Evolutionary conservation across 2,329 filamentous ascomycete species (phyloP).

Genomic region (Aspergillus phoenicis): DNA sequence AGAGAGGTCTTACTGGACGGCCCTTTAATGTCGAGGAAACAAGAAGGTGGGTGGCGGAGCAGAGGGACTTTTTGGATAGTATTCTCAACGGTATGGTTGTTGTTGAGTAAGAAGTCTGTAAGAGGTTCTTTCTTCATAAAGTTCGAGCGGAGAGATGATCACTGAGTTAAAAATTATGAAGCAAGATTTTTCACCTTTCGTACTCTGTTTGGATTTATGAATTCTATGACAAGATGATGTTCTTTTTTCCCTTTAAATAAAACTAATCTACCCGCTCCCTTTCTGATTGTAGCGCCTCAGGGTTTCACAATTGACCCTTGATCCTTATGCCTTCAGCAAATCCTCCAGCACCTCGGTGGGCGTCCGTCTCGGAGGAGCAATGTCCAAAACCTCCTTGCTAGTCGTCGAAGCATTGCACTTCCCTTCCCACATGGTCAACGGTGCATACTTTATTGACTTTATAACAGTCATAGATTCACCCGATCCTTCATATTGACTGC

Average conservation of each 20-base stretch:
- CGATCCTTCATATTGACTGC: constrained; percentile 10
- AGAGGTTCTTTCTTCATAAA: no score
- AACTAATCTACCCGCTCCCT: no score
- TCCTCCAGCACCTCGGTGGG: constrained; percentile 26
- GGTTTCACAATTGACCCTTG: no score
- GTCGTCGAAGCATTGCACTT: constrained; percentile 29
- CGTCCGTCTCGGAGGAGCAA: constrained; percentile 34
- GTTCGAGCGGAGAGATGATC: no score
- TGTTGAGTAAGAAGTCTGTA: neutral
- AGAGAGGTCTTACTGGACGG: constrained; percentile 22
- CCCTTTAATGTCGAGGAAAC: constrained; percentile 30
- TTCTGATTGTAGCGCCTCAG: no score
- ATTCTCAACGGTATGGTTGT: constrained; percentile 35
- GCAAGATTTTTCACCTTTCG: no score
- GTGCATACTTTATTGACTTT: constrained; percentile 28
- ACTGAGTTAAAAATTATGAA: no score
- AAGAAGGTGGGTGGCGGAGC: constrained; percentile 36
- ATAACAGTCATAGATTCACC: constrained; percentile 33
- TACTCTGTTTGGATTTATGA: no score
- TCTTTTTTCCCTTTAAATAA: no score
- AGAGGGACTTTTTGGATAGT: constrained; percentile 38
- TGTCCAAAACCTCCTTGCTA: constrained; percentile 32
- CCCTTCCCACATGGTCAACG: constrained; percentile 35
- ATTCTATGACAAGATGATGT: no score
- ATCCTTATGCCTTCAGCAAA: constrained; percentile 12